A percentile compares a stretch with the other conserved stretches of the same genome.
Evolutionary conservation across 2,329 filamentous ascomycete genomes (phyloP).

Genomic region (Arthrobotrys iridis): DNA sequence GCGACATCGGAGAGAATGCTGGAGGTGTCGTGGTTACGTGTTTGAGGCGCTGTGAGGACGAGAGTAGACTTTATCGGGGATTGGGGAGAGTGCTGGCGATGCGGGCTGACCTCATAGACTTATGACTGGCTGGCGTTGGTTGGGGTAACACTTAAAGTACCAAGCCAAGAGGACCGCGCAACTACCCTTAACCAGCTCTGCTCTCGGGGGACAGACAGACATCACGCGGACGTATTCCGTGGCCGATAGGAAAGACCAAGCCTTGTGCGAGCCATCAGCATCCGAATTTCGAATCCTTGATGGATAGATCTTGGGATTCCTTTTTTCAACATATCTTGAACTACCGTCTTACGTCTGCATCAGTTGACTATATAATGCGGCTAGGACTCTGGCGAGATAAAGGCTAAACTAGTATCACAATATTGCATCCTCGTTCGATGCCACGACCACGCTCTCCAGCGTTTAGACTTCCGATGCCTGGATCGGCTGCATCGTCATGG

Average conservation of each 20-base stretch:
- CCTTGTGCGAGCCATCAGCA: background rate
- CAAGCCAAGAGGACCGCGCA: too few species aligned
- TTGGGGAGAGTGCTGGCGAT: slow-evolving; percentile 33
- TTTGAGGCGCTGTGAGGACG: background rate
- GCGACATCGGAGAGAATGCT: slow-evolving; percentile 35
- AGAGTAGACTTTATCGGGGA: background rate
- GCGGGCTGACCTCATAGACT: slow-evolving; percentile 52
- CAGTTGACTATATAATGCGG: slow-evolving; percentile 2
- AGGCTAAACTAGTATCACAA: background rate
- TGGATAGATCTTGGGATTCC: background rate
- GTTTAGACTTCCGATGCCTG: slow-evolving; percentile 67
- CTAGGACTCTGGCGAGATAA: background rate
- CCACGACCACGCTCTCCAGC: slow-evolving; percentile 46
- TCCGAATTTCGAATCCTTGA: background rate
- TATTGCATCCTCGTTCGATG: background rate
- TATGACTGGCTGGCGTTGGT: background rate
- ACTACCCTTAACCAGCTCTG: too few species aligned
- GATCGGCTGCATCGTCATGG: slow-evolving; percentile 74
- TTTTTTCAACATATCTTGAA: background rate
- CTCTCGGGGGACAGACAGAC: too few species aligned
- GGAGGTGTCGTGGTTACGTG: slow-evolving; percentile 4
- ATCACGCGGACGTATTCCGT: slow-evolving; percentile 4
- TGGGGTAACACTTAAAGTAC: background rate
- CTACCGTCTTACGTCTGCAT: background rate
- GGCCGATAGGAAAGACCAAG: background rate